Evolutionary conservation across 169 alveolate genomes (phyloP).

Genomic region (Plasmodium gaboni): DNA sequence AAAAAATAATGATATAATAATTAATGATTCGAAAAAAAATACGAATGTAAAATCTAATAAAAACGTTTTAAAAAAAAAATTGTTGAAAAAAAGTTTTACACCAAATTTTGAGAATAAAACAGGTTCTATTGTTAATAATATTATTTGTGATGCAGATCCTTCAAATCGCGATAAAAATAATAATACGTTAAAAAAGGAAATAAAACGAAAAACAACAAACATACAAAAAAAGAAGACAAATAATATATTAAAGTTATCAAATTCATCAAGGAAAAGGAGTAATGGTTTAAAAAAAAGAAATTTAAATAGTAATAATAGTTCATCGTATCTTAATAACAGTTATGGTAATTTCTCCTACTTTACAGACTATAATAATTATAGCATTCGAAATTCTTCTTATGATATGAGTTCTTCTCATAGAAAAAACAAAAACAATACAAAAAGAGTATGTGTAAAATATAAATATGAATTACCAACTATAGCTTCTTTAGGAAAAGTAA

Average conservation of each 20-base stretch:
- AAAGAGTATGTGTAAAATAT: conserved; percentile 11
- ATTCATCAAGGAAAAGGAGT: conserved; percentile 12
- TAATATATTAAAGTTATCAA: conserved; percentile 4
- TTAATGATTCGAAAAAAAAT: background rate
- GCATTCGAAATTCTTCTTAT: background rate
- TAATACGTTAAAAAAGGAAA: conserved; percentile 6
- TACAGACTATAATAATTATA: conserved; percentile 1
- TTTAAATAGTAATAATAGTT: conserved; percentile 7
- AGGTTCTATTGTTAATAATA: background rate
- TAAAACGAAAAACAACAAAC: too few species aligned
- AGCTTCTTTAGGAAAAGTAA: conserved; percentile 73
- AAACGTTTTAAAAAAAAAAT: background rate
- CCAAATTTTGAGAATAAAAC: conserved; percentile 1
- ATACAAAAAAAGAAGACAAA: background rate
- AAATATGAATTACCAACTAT: conserved; percentile 74
- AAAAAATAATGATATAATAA: conserved; percentile 7
- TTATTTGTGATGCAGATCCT: background rate
- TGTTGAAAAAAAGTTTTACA: conserved; percentile 28
- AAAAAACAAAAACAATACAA: conserved; percentile 10
- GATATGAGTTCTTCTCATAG: background rate
- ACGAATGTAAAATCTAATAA: background rate
- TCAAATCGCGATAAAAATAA: conserved; percentile 7
- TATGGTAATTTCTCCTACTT: conserved; percentile 19
- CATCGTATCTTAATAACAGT: background rate
- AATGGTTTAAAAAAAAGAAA: conserved; percentile 14